Evolutionary conservation across 805 yeast species (phyloP).

Genomic region (Pichia californica): DNA sequence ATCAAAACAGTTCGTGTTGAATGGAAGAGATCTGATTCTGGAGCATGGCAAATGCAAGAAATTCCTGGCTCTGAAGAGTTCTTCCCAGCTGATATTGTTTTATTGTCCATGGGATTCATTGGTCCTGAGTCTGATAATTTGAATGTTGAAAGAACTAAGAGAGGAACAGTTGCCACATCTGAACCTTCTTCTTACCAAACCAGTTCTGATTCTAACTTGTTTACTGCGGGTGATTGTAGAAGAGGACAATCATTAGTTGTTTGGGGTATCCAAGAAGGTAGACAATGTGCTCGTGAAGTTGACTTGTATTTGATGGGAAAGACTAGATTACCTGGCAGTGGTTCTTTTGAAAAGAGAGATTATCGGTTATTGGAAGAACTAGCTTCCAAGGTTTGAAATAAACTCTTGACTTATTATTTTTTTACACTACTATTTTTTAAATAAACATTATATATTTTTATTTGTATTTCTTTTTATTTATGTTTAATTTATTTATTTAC

Average conservation of each 20-base stretch:
- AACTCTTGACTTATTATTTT: too few relatives aligned
- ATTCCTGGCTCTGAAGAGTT: slow-evolving; percentile 91
- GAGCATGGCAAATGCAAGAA: slow-evolving; percentile 99
- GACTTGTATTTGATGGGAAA: slow-evolving; percentile 73
- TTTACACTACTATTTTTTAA: background rate
- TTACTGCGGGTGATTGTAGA: slow-evolving; percentile 98
- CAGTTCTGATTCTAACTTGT: slow-evolving; percentile 54
- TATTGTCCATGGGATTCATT: slow-evolving; percentile 94
- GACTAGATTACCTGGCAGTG: slow-evolving; percentile 87
- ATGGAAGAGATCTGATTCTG: slow-evolving; percentile 92
- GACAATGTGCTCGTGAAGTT: slow-evolving; percentile 96
- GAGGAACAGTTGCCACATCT: slow-evolving; percentile 76
- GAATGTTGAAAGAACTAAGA: slow-evolving; percentile 59
- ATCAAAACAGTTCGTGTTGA: slow-evolving; percentile 96
- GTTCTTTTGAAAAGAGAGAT: slow-evolving; percentile 83
- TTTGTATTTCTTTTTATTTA: too few relatives aligned
- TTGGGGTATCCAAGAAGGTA: slow-evolving; percentile 99
- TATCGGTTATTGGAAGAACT: slow-evolving; percentile 70
- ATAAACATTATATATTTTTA: too few relatives aligned
- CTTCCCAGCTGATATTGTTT: slow-evolving; percentile 90
- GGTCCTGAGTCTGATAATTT: slow-evolving; percentile 89
- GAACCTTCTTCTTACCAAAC: slow-evolving; percentile 64
- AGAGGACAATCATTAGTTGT: slow-evolving; percentile 97
- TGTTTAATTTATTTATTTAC: too few relatives aligned
- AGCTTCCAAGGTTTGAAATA: slow-evolving; percentile 46